Percentiles rank a stretch among this genome's conserved stretches.
phyloP scores from a whole-genome alignment of 2,329 filamentous ascomycete genomes.

The Beauveria pseudobassiana region DNA sequence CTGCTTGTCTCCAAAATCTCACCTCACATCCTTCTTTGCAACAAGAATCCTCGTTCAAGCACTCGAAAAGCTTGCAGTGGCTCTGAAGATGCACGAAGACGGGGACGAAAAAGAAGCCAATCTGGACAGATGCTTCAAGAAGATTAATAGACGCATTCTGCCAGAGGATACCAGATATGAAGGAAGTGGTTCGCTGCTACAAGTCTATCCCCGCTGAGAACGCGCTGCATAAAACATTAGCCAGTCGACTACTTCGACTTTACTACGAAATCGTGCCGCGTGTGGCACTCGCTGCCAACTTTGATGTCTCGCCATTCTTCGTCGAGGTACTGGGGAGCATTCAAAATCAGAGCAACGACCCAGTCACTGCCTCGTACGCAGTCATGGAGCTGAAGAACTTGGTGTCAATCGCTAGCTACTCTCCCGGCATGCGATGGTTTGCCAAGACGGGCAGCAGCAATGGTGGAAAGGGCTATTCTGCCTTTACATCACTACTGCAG shows the following conservation, averaged over 20 bases:
- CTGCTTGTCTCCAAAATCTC: conserved; percentile 70
- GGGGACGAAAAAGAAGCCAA: conserved; percentile 28
- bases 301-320: conserved; percentile 77
- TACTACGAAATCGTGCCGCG: conserved; percentile 81
- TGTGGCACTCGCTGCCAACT: conserved; percentile 72
- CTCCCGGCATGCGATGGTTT: conserved; percentile 87
- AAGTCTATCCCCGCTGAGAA: conserved; percentile 61
- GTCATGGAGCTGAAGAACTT: conserved; percentile 74
- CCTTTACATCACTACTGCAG: conserved; percentile 63
- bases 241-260: conserved; percentile 70
- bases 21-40: conserved; percentile 77
- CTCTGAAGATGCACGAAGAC: conserved; percentile 53
- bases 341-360: conserved; percentile 44
- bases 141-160: conserved; percentile 69
- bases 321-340: conserved; percentile 59
- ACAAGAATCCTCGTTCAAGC: conserved; percentile 71
- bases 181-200: conserved; percentile 70
- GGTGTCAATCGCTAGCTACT: conserved; percentile 70
- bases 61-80: conserved; percentile 66
- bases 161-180: conserved; percentile 71
- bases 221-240: conserved; percentile 67
- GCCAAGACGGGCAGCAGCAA: conserved; percentile 56
- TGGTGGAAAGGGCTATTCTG: conserved; percentile 41
- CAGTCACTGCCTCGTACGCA: conserved; percentile 45
- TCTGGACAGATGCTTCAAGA: conserved; percentile 64